Base-by-base conservation (phyloP, 148 eudicot genomes). In the Vaccinium macrocarpon region DNA sequence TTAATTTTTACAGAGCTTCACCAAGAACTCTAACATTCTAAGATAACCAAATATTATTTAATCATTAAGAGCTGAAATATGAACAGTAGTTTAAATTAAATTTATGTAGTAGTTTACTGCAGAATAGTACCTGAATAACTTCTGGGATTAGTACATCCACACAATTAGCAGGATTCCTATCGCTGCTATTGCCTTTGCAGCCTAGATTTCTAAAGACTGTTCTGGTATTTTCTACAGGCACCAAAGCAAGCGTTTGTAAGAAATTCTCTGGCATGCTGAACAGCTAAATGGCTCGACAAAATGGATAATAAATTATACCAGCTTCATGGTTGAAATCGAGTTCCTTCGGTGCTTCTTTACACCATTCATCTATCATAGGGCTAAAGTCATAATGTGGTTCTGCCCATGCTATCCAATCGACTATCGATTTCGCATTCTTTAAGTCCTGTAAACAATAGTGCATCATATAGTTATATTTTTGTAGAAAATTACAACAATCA, bases 321-420 rank as follows among this genome's bases (percentile, higher is more conserved):
- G 99, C 98, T 89, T 97, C 99, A 90, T 86, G 90, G 86, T 95
- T 94, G 87, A 97, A 95, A 86, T 95, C 96, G 81, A 95, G 92
- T 89, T 96, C 98, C 88, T 90, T 97, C 14, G 99, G 98, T 85
- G 98, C 93, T 92, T 97, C 99, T 87, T 87, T 93, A 87, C 98
- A 95, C 99, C 99, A 97, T 87, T 97, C 99, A 88, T 97, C 98
- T 89, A 97, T 97, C 93, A 95, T 94, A 25, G 99, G 96, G 84
- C 94, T 93, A 87, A 97, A 97, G 88, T 97, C 88, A 87, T 94
- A 97, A 80, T 93, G 98, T 73, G 99, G 99, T 88, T 97, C 99
- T 57, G 99, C 99, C 99, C 99, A 97, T 62, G 99, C 99, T 87
- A 97, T 92, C 99, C 99, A 97, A 84, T 95, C 95, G 87, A 97